Evolutionary conservation across 495 filamentous ascomycete genomes (phyloP).

Genomic region (Trichoderma reesei): DNA sequence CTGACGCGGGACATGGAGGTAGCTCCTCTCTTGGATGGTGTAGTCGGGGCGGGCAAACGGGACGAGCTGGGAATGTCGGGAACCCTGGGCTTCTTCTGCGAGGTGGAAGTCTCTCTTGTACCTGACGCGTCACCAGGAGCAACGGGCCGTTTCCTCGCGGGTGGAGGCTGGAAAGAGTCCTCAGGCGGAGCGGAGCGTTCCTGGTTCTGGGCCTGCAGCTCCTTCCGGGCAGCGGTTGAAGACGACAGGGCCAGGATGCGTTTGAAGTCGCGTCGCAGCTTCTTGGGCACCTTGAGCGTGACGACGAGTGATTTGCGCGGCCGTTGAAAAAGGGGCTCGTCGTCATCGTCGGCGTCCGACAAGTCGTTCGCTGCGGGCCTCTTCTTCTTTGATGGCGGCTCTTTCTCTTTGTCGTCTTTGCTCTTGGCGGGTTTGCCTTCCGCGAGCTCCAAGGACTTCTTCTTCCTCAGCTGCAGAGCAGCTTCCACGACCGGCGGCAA

Average conservation of each 20-base stretch:
- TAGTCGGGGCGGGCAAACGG: slow-evolving; percentile 22
- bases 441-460: slow-evolving; percentile 20
- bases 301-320: slow-evolving; percentile 17
- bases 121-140: background rate
- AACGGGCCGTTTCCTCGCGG: slow-evolving; percentile 9
- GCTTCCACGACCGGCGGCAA: slow-evolving; percentile 36
- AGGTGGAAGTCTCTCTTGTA: slow-evolving; percentile 5
- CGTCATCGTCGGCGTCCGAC: slow-evolving; percentile 26
- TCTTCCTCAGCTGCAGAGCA: slow-evolving; percentile 29
- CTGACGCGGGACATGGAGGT: slow-evolving; percentile 38
- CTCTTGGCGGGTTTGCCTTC: slow-evolving; percentile 2
- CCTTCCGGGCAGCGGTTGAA: slow-evolving; percentile 14
- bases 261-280: slow-evolving; percentile 29
- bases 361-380: slow-evolving; percentile 27
- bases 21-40: slow-evolving; percentile 33
- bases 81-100: slow-evolving; percentile 34
- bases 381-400: slow-evolving; percentile 17
- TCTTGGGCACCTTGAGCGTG: slow-evolving; percentile 20
- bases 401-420: slow-evolving; percentile 17
- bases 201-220: slow-evolving; percentile 27
- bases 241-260: slow-evolving; percentile 35
- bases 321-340: slow-evolving; percentile 27
- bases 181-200: slow-evolving; percentile 35
- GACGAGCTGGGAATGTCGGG: slow-evolving; percentile 20
- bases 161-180: slow-evolving; percentile 21